A percentile compares a stretch with the other conserved stretches of the same genome.
Conservation (phyloP, 768 basidiomycete species). For the Inosperma sp. region DNA sequence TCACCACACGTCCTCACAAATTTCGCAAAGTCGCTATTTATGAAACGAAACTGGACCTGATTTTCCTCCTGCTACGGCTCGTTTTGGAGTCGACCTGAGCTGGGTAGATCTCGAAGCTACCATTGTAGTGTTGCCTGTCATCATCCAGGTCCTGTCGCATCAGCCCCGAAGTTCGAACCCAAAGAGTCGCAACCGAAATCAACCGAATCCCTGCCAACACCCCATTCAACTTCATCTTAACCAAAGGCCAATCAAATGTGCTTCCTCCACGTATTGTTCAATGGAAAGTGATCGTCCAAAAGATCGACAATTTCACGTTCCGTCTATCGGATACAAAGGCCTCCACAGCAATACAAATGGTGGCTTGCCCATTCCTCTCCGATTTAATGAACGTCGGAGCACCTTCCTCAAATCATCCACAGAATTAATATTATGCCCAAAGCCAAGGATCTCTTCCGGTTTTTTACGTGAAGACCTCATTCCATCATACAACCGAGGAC, state of each 20-base stretch:
- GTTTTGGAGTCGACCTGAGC: no score
- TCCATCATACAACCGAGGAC: constrained; percentile 87
- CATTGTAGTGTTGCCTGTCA: no score
- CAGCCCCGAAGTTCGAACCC: no score
- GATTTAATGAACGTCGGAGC: constrained; percentile 38
- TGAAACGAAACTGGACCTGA: no score
- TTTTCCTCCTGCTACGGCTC: no score
- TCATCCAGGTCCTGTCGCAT: no score
- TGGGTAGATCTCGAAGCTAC: no score
- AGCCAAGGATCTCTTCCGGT: constrained; percentile 38
- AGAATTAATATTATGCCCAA: constrained; percentile 79
- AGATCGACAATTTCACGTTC: constrained; percentile 70
- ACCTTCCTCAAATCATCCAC: constrained; percentile 43
- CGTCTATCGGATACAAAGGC: constrained; percentile 95
- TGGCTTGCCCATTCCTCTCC: constrained; percentile 37
- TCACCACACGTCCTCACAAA: no score
- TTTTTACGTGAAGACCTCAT: constrained; percentile 59
- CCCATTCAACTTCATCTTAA: no score
- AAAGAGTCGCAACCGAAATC: no score
- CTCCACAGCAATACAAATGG: constrained; percentile 81
- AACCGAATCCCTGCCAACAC: no score
- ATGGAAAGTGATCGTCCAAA: constrained; percentile 57
- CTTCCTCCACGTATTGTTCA: constrained; percentile 80
- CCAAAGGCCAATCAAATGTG: constrained; percentile 94
- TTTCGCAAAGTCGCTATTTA: no score